phyloP scores from a whole-genome alignment of 2,329 filamentous ascomycete species.

The Aspergillus brasiliensis region DNA sequence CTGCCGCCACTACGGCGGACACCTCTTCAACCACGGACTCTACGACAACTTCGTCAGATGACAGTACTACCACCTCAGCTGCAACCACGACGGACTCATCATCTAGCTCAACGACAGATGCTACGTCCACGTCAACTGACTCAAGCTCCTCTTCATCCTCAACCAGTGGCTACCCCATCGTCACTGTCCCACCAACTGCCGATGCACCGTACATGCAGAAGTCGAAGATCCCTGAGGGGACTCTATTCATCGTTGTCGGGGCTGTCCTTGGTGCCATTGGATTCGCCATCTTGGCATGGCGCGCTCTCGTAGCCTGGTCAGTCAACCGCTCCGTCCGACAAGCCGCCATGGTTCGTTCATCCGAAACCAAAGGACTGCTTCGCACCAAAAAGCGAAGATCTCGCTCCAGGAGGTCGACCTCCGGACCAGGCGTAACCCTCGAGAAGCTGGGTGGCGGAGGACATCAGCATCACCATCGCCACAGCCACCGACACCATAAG shows the following conservation, averaged over 20 bases:
- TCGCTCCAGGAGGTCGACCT: slow-evolving; percentile 17
- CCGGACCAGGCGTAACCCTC: slow-evolving; percentile 52
- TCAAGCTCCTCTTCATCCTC: slow-evolving; percentile 21
- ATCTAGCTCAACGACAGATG: slow-evolving; percentile 27
- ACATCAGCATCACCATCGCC: slow-evolving; percentile 29
- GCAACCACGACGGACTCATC: slow-evolving; percentile 26
- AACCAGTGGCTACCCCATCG: slow-evolving; percentile 62
- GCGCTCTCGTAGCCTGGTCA: slow-evolving; percentile 82
- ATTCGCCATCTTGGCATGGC: slow-evolving; percentile 82
- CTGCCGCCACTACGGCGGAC: slow-evolving; percentile 15
- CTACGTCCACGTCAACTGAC: slow-evolving; percentile 27
- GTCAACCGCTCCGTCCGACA: slow-evolving; percentile 88
- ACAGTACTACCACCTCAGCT: slow-evolving; percentile 16
- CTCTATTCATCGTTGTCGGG: slow-evolving; percentile 93
- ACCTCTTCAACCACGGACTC: slow-evolving; percentile 19
- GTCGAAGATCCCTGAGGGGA: slow-evolving; percentile 83
- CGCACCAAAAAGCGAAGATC: slow-evolving; percentile 43
- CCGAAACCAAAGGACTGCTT: slow-evolving; percentile 70
- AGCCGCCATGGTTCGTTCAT: slow-evolving; percentile 75
- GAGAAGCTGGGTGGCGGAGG: slow-evolving; percentile 50
- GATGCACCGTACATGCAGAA: slow-evolving; percentile 91
- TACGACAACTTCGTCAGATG: slow-evolving; percentile 23
- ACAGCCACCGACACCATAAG: slow-evolving; percentile 38
- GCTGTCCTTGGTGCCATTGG: slow-evolving; percentile 82
- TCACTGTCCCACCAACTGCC: slow-evolving; percentile 77